Conservation (phyloP, 352 stramenopile species). For the Pythium brachiatum region DNA sequence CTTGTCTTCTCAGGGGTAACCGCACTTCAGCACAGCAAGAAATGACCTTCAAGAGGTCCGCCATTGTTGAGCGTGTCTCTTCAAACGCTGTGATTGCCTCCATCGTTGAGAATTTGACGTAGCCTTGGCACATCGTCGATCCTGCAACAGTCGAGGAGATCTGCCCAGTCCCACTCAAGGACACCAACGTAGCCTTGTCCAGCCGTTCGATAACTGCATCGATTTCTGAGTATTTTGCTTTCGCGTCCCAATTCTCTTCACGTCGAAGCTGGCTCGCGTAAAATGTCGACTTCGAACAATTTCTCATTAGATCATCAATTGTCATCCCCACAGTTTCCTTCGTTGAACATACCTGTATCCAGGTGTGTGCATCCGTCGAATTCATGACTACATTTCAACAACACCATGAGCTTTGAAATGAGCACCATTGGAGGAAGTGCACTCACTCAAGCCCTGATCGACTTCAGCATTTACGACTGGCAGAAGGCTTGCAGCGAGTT, state of each 20-base stretch:
- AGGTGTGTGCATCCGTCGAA: neutral
- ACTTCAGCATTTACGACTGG: slow-evolving; percentile 2
- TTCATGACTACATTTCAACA: neutral
- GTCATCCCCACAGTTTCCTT: neutral
- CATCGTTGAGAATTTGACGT: slow-evolving; percentile 62
- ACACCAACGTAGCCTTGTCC: neutral
- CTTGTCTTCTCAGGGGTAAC: slow-evolving; percentile 27
- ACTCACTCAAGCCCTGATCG: neutral
- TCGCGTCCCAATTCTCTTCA: too few relatives aligned
- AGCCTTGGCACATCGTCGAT: slow-evolving; percentile 68
- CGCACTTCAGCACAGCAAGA: slow-evolving; percentile 30
- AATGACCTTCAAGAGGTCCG: slow-evolving; percentile 25
- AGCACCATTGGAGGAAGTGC: neutral
- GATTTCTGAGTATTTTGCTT: neutral
- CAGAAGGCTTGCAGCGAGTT: neutral
- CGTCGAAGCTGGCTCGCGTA: neutral
- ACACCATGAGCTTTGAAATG: neutral
- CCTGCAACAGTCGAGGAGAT: slow-evolving; percentile 28
- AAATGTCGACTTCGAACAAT: neutral
- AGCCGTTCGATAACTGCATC: neutral
- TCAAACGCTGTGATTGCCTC: slow-evolving; percentile 37
- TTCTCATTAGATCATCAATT: neutral
- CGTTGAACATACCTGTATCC: neutral
- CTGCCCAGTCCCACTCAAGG: slow-evolving; percentile 33
- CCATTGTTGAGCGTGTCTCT: slow-evolving; percentile 7